A percentile compares a stretch with the other conserved stretches of the same genome.
Evolutionary conservation across 2,329 filamentous ascomycete genomes (phyloP).

Genomic region (Helicocarpus griseus): DNA sequence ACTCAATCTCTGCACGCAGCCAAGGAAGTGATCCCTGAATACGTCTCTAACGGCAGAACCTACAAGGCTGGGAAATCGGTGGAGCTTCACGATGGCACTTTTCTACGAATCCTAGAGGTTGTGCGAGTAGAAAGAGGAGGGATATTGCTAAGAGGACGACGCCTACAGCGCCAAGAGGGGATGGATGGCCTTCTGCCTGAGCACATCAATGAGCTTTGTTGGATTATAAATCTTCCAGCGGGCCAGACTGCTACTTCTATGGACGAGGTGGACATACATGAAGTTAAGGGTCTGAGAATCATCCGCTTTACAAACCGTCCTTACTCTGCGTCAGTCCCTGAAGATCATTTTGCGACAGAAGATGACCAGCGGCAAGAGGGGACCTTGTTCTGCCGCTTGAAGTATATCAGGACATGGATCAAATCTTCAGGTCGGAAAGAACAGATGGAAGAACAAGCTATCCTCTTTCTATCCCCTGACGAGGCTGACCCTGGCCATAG

Average conservation of each 20-base stretch:
- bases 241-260: conserved; percentile 23
- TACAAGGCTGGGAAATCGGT: conserved; percentile 24
- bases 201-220: conserved; percentile 37
- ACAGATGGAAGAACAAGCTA: conserved; percentile 11
- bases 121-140: conserved; percentile 11
- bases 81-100: conserved; percentile 30
- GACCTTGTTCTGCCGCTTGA: conserved; percentile 26
- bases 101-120: conserved; percentile 33
- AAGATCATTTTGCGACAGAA: conserved; percentile 19
- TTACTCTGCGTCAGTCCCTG: conserved; percentile 28
- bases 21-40: conserved; percentile 11
- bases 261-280: conserved; percentile 31
- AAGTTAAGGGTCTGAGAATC: conserved; percentile 33
- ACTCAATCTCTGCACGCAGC: background rate
- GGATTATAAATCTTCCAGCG: conserved; percentile 19
- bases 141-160: conserved; percentile 30
- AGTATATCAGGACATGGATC: conserved; percentile 16
- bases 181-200: conserved; percentile 28
- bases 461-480: conserved; percentile 21
- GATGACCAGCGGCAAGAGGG: conserved; percentile 21
- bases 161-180: conserved; percentile 23
- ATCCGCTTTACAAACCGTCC: conserved; percentile 48
- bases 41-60: conserved; percentile 12
- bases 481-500: conserved; percentile 22
- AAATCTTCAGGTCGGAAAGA: conserved; percentile 13